Conservation (phyloP, 2,329 filamentous ascomycete genomes). For the Cercospora citrullina region DNA sequence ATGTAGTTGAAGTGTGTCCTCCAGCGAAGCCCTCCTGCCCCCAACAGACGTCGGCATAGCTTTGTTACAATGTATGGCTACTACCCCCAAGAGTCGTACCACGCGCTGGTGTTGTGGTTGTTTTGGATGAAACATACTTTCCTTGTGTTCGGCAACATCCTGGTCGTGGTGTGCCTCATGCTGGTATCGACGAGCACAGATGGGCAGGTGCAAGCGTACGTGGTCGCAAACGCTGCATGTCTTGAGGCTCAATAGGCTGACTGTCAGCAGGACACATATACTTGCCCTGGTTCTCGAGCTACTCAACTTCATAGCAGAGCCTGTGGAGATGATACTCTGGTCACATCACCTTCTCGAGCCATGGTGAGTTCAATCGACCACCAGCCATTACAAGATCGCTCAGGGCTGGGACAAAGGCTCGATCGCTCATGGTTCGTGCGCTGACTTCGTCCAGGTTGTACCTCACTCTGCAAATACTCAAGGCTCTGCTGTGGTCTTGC, state of each 20-base stretch:
- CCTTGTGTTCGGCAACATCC: constrained; percentile 12
- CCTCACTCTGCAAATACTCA: constrained; percentile 24
- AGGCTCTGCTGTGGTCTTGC: constrained; percentile 24
- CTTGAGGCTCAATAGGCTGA: constrained; percentile 1
- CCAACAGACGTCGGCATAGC: not conserved
- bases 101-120: constrained; percentile 12
- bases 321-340: constrained; percentile 27
- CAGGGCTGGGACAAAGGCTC: not conserved
- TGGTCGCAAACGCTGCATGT: not conserved
- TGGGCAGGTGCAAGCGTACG: constrained; percentile 7
- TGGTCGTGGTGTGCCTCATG: constrained; percentile 6
- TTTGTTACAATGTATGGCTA: constrained; percentile 8
- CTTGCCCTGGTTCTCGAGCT: constrained; percentile 14
- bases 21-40: not conserved
- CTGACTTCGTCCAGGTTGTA: constrained; percentile 12
- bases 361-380: constrained; percentile 7
- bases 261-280: constrained; percentile 7
- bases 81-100: constrained; percentile 12
- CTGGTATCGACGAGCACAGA: constrained; percentile 6
- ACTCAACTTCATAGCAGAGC: constrained; percentile 17
- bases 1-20: not conserved
- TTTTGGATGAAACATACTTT: constrained; percentile 16
- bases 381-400: not conserved
- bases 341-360: constrained; percentile 24
- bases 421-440: not conserved